Evolutionary conservation across 2,329 filamentous ascomycete species (phyloP).

Genomic region (Xylaria sp.): DNA sequence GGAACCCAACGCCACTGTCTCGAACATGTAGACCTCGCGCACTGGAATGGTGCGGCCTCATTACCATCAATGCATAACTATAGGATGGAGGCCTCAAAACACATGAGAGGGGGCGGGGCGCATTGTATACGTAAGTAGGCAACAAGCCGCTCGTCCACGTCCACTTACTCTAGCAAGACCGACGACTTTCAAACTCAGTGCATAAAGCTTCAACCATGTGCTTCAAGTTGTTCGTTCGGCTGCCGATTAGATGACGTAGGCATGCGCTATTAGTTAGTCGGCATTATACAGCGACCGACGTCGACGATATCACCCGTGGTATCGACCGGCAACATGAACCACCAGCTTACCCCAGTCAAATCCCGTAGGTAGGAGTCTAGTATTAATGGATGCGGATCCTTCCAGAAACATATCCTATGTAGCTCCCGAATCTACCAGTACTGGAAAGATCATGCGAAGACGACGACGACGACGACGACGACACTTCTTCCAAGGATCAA

Average conservation of each 20-base stretch:
- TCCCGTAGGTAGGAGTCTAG: not conserved
- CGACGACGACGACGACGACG: not conserved
- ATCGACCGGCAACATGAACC: constrained; percentile 14
- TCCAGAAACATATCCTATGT: constrained; percentile 17
- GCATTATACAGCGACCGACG: not conserved
- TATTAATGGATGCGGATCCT: constrained; percentile 17
- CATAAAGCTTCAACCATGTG: constrained; percentile 13
- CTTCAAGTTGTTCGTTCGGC: constrained; percentile 8
- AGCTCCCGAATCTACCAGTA: constrained; percentile 12
- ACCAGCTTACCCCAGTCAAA: constrained; percentile 26
- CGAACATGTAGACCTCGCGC: constrained; percentile 19
- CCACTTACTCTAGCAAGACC: constrained; percentile 7
- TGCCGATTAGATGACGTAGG: constrained; percentile 26
- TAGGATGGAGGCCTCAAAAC: constrained; percentile 12
- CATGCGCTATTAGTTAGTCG: not conserved
- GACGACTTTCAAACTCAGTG: constrained; percentile 2
- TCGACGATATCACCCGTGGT: constrained; percentile 3
- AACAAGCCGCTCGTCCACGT: not conserved
- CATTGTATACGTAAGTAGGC: constrained; percentile 15
- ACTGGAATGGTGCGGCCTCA: constrained; percentile 13
- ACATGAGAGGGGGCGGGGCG: constrained; percentile 7
- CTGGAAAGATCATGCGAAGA: constrained; percentile 25
- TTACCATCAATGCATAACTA: constrained; percentile 17
- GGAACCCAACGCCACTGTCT: constrained; percentile 23
- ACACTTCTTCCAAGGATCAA: not conserved